Evolutionary conservation across 1,139 yeast genomes (phyloP).

Genomic region (Debaryomycetaceae sp.): DNA sequence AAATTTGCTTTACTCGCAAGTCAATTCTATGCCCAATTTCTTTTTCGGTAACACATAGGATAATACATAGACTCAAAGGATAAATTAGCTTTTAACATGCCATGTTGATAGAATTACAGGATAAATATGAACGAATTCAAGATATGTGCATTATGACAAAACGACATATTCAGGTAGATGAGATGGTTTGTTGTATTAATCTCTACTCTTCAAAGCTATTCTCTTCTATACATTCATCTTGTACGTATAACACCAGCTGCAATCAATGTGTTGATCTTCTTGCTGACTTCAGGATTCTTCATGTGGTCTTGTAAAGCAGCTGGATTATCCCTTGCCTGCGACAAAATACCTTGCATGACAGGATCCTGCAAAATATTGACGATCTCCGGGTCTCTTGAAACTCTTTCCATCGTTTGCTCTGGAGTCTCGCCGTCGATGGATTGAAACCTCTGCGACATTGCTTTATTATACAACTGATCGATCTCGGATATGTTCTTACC

Average conservation of each 20-base stretch:
- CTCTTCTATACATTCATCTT: conserved; percentile 40
- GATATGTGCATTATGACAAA: no score
- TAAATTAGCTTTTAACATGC: neutral
- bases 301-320: conserved; percentile 97
- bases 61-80: conserved; percentile 2
- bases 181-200: no score
- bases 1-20: conserved; percentile 2
- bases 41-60: conserved; percentile 38
- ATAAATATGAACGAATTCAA: no score
- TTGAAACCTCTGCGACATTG: conserved; percentile 73
- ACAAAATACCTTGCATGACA: conserved; percentile 91
- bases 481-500: conserved; percentile 71
- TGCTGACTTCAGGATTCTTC: conserved; percentile 91
- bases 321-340: conserved; percentile 93
- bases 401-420: conserved; percentile 91
- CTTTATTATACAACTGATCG: conserved; percentile 77
- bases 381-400: conserved; percentile 90
- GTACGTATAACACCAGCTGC: conserved; percentile 98
- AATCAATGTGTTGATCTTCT: conserved; percentile 83
- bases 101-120: no score
- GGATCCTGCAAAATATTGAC: conserved; percentile 91
- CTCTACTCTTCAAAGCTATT: no score
- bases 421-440: conserved; percentile 88
- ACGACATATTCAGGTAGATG: no score
- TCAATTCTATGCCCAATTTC: conserved; percentile 31